phyloP scores from a whole-genome alignment of 106 monocot genomes.

The Dendrobium chrysotoxum region DNA sequence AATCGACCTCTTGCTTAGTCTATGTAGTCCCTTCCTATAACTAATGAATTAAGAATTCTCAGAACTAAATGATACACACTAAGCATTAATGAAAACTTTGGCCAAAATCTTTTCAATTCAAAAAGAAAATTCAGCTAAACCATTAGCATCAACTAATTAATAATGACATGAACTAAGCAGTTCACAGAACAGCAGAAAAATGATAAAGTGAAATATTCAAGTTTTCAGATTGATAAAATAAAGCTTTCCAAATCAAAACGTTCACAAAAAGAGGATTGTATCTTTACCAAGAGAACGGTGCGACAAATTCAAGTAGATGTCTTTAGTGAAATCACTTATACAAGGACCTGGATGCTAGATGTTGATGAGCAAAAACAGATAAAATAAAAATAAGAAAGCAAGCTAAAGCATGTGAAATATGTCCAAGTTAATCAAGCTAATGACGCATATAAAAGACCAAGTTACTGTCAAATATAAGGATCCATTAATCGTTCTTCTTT shows the following conservation, averaged over 20 bases:
- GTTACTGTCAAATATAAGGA: background rate
- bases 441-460: background rate
- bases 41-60: background rate
- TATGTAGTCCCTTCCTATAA: background rate
- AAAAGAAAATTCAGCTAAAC: background rate
- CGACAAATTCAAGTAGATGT: background rate
- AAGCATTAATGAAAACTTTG: background rate
- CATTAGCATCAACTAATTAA: background rate
- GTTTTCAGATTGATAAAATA: background rate
- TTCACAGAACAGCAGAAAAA: background rate
- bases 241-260: background rate
- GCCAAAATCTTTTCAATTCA: background rate
- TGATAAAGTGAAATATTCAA: background rate
- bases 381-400: background rate
- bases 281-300: background rate
- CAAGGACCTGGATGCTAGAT: background rate
- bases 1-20: background rate
- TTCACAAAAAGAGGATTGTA: background rate
- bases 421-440: background rate
- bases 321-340: background rate
- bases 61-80: background rate
- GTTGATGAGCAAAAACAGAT: background rate
- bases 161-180: background rate
- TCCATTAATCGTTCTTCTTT: background rate
- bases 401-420: background rate